Evolutionary conservation across 495 filamentous ascomycete species (phyloP).

Genomic region (Aspergillus bertholletiae): DNA sequence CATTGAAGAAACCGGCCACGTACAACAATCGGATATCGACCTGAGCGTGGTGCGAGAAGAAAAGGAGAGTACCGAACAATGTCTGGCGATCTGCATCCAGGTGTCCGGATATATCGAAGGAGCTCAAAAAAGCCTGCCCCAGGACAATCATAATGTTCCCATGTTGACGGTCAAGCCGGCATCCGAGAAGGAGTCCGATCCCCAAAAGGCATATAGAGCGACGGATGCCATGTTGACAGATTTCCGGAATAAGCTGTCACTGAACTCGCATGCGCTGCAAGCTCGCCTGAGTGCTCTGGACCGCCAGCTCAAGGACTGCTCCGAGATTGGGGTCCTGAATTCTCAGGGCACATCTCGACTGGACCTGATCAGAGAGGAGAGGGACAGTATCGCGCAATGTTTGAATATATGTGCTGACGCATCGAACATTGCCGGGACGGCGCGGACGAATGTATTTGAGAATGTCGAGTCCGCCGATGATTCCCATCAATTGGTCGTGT

Average conservation of each 20-base stretch:
- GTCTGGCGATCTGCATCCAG: conserved; percentile 29
- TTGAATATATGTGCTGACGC: conserved; percentile 24
- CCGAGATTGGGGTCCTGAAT: too few species aligned
- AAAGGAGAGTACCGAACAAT: conserved; percentile 29
- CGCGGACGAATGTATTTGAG: conserved; percentile 27
- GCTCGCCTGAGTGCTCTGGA: background rate
- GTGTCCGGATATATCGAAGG: conserved; percentile 23
- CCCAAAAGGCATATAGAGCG: too few species aligned
- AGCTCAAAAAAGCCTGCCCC: conserved; percentile 10
- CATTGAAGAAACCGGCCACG: conserved; percentile 4
- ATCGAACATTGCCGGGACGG: conserved; percentile 14
- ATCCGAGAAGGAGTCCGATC: too few species aligned
- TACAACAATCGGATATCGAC: conserved; percentile 7
- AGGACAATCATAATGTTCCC: background rate
- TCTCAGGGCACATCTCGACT: background rate
- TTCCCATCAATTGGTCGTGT: conserved; percentile 29
- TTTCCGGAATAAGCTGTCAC: too few species aligned
- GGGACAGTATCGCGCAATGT: conserved; percentile 22
- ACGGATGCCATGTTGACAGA: too few species aligned
- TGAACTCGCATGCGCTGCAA: background rate
- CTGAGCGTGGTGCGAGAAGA: conserved; percentile 27
- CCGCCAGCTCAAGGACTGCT: background rate
- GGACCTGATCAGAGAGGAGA: conserved; percentile 11
- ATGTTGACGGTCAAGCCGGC: too few species aligned
- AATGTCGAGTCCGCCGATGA: conserved; percentile 28